phyloP scores from a whole-genome alignment of 352 stramenopile genomes.

The Globisporangium middletonii region DNA sequence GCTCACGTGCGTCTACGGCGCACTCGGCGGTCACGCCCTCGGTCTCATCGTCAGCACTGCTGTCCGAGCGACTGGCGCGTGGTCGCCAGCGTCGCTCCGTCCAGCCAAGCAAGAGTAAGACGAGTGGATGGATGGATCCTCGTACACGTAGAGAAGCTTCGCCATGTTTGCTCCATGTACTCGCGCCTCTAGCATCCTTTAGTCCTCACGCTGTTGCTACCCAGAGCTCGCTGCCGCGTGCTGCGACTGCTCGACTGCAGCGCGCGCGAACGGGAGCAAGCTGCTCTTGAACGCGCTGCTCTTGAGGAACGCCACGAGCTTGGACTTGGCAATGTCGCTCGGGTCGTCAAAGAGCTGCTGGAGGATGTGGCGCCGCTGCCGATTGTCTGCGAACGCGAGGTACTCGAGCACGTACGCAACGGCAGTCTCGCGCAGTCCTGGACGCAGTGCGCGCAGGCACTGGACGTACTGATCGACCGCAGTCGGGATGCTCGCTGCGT shows the following conservation, averaged over 20 bases:
- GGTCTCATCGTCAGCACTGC: conserved; percentile 23
- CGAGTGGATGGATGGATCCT: no score
- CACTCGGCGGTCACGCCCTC: conserved; percentile 37
- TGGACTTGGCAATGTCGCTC: conserved; percentile 73
- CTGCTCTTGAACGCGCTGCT: conserved; percentile 54
- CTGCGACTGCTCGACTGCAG: background rate
- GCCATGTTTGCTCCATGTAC: no score
- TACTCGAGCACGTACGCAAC: conserved; percentile 63
- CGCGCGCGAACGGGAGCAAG: conserved; percentile 18
- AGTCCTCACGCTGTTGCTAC: background rate
- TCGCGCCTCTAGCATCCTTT: background rate
- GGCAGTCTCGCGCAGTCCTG: conserved; percentile 56
- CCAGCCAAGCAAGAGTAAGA: conserved; percentile 9
- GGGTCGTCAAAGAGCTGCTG: conserved; percentile 64
- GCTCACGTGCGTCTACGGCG: conserved; percentile 76
- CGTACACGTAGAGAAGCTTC: no score
- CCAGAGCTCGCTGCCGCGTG: background rate
- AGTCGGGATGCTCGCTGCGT: conserved; percentile 27
- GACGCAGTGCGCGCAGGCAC: conserved; percentile 37
- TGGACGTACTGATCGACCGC: conserved; percentile 43
- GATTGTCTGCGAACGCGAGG: conserved; percentile 41
- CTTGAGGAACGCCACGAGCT: conserved; percentile 67
- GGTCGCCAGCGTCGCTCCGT: background rate
- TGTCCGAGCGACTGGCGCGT: background rate
- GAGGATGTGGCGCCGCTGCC: conserved; percentile 49